phyloP scores from a whole-genome alignment of 1,284 basidiomycete genomes.

The Sanghuangporus sanghuang region DNA sequence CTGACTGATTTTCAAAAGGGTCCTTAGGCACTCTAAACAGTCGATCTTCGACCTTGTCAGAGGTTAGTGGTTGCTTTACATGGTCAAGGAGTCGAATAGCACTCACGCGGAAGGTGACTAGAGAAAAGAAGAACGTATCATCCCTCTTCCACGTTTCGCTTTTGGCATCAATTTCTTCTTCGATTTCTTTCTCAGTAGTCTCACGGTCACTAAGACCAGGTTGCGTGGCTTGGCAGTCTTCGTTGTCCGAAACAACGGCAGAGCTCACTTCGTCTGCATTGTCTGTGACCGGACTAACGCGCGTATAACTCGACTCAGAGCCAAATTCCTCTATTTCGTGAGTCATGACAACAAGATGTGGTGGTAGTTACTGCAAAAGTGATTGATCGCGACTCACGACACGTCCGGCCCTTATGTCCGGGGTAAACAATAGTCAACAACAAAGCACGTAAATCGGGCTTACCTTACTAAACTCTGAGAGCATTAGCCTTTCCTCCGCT shows the following conservation, averaged over 20 bases:
- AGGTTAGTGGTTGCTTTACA: not conserved
- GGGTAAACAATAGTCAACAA: too few species aligned
- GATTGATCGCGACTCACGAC: not conserved
- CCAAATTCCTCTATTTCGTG: not conserved
- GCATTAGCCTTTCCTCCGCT: not conserved
- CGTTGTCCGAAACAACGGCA: not conserved
- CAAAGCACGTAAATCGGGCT: too few species aligned
- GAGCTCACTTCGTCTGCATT: not conserved
- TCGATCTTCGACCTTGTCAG: not conserved
- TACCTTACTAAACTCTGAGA: not conserved
- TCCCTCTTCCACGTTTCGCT: not conserved
- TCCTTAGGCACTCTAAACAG: slow-evolving; percentile 10
- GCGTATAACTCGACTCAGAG: not conserved
- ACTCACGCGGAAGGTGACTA: not conserved
- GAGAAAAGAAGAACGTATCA: not conserved
- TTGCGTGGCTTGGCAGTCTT: not conserved
- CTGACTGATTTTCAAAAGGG: slow-evolving; percentile 7
- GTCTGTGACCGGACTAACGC: not conserved
- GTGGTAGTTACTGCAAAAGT: not conserved
- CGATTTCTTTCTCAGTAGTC: not conserved
- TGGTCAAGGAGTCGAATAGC: not conserved
- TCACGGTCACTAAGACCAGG: not conserved
- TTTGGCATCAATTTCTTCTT: not conserved
- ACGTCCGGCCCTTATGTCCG: too few species aligned
- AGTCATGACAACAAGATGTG: not conserved